Conservation (phyloP, 345 rosid species). For the Streptanthus diversifolius region DNA sequence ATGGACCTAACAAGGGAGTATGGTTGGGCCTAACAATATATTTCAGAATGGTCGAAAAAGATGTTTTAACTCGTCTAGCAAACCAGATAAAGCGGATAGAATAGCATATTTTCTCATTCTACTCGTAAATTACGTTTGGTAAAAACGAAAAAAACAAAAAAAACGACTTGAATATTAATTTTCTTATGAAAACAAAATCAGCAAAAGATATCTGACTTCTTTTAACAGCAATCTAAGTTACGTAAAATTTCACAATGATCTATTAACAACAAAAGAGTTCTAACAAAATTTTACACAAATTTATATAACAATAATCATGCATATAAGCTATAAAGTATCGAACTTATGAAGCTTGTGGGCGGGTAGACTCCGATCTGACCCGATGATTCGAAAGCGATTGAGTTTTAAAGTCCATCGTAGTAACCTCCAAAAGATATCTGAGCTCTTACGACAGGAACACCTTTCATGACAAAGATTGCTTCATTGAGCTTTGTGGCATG, state of each 20-base stretch:
- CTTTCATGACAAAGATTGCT: conserved; percentile 63
- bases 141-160: neutral
- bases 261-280: neutral
- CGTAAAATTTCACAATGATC: conserved; percentile 9
- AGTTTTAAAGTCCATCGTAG: conserved; percentile 50
- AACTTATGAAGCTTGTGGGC: neutral
- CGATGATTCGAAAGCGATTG: neutral
- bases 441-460: conserved; percentile 66
- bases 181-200: neutral
- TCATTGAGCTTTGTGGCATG: conserved; percentile 63
- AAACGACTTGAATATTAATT: neutral
- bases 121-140: neutral
- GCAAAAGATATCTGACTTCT: neutral
- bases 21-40: neutral
- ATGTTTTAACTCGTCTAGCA: neutral
- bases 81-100: neutral
- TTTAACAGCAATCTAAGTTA: no score
- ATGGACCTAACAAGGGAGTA: neutral
- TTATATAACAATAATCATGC: neutral
- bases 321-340: neutral
- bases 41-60: neutral
- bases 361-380: neutral
- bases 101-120: neutral
- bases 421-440: conserved; percentile 74
- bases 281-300: conserved; percentile 4